Percentiles rank a stretch among this genome's conserved stretches.
phyloP scores from a whole-genome alignment of 208 protist species.

The Leptomonas seymouri region DNA sequence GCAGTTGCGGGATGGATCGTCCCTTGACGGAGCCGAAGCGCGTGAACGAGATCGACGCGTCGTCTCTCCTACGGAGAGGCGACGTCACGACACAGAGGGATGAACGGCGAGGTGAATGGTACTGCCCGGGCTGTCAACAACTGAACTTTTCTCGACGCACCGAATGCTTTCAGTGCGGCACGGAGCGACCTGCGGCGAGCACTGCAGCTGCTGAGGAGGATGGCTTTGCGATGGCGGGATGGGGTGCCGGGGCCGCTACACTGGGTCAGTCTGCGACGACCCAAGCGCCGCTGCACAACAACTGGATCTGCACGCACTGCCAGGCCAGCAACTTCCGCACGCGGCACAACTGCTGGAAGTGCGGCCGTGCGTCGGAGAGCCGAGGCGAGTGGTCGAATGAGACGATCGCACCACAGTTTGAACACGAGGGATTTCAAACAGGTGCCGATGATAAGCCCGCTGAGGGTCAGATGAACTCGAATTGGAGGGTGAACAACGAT shows the following conservation, averaged over 20 bases:
- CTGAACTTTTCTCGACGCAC: constrained; percentile 77
- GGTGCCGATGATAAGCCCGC: constrained; percentile 29
- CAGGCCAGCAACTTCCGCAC: constrained; percentile 89
- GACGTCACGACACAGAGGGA: constrained; percentile 15
- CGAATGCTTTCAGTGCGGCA: constrained; percentile 75
- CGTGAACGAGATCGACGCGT: constrained; percentile 31
- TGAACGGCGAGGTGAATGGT: constrained; percentile 56
- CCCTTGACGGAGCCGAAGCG: constrained; percentile 54
- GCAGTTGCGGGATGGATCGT: constrained; percentile 50
- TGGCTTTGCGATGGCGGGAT: constrained; percentile 8
- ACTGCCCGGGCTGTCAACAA: constrained; percentile 63
- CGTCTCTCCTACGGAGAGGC: not conserved
- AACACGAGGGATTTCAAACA: constrained; percentile 81
- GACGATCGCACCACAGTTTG: constrained; percentile 45
- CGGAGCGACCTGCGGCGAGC: constrained; percentile 10
- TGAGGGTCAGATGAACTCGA: constrained; percentile 42
- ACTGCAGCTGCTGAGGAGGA: not conserved
- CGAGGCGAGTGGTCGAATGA: constrained; percentile 28
- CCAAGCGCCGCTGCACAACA: constrained; percentile 51
- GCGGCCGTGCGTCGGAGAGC: constrained; percentile 43
- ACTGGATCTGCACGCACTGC: constrained; percentile 83
- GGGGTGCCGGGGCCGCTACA: not conserved
- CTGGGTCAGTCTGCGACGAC: not conserved
- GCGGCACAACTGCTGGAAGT: constrained; percentile 83
- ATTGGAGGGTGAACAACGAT: constrained; percentile 47